phyloP scores from a whole-genome alignment of 768 basidiomycete species.

The Daedaleopsis nitida region DNA sequence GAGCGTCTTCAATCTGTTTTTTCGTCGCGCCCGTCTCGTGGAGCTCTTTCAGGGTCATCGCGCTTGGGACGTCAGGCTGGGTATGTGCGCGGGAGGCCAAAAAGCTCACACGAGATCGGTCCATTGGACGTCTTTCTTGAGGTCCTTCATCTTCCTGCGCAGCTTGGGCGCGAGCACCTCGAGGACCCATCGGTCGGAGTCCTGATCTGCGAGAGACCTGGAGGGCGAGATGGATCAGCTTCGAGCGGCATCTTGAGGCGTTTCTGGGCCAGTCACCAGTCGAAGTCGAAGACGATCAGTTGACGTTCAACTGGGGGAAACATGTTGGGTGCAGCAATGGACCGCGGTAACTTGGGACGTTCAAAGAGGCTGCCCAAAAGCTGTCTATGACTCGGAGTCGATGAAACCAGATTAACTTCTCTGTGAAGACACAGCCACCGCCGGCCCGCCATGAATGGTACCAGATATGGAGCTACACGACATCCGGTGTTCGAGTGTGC shows the following conservation, averaged over 20 bases:
- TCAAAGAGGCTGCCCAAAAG: no score
- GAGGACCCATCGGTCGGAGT: slow-evolving; percentile 92
- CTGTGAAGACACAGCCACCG: no score
- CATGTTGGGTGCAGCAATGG: slow-evolving; percentile 12
- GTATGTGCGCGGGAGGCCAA: neutral
- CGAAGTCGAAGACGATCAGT: slow-evolving; percentile 94
- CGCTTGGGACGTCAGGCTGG: slow-evolving; percentile 40
- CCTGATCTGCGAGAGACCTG: slow-evolving; percentile 93
- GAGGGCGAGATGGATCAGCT: neutral
- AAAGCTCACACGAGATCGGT: slow-evolving; percentile 87
- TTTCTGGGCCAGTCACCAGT: slow-evolving; percentile 61
- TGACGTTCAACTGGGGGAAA: slow-evolving; percentile 46
- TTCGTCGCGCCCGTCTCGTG: slow-evolving; percentile 68
- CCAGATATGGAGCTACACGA: no score
- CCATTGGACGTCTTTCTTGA: slow-evolving; percentile 74
- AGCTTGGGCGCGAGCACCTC: slow-evolving; percentile 86
- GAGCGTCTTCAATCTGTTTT: slow-evolving; percentile 75
- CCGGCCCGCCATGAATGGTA: no score
- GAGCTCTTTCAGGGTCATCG: slow-evolving; percentile 70
- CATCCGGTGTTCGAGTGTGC: no score
- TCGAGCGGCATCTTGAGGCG: neutral
- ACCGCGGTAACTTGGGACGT: no score
- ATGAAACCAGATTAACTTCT: no score
- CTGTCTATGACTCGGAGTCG: neutral
- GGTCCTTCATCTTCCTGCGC: slow-evolving; percentile 75